Conservation (phyloP, 2,329 filamentous ascomycete genomes). For the Bretziella fagacearum region DNA sequence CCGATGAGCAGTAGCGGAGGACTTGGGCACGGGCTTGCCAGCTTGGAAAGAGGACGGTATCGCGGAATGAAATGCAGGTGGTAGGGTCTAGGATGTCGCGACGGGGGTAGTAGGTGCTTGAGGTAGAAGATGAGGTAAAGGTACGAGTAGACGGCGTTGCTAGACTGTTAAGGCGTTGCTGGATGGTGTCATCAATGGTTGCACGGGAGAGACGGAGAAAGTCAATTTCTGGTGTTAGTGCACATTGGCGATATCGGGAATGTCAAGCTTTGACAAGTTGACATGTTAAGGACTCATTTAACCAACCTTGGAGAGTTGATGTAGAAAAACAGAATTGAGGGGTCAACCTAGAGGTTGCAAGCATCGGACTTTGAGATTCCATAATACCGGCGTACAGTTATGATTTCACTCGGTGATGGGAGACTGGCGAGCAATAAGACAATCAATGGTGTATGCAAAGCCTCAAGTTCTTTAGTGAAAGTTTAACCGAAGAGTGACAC, state of each 20-base stretch:
- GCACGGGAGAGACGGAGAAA: constrained; percentile 76
- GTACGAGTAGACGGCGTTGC: constrained; percentile 52
- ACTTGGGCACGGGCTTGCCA: constrained; percentile 77
- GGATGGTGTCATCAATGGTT: constrained; percentile 82
- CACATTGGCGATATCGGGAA: background rate
- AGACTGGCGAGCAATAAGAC: too few species aligned
- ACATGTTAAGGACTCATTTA: background rate
- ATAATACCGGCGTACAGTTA: background rate
- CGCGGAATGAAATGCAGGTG: constrained; percentile 56
- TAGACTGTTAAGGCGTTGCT: constrained; percentile 81
- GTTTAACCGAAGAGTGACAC: too few species aligned
- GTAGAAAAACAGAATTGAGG: constrained; percentile 68
- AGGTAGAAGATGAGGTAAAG: constrained; percentile 62
- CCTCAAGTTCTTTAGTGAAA: too few species aligned
- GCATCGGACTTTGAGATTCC: background rate
- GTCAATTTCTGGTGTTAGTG: constrained; percentile 34
- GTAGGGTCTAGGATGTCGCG: constrained; percentile 35
- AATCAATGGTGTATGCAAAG: too few species aligned
- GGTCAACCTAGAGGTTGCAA: constrained; percentile 28
- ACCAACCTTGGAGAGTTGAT: constrained; percentile 47
- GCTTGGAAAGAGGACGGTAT: constrained; percentile 65
- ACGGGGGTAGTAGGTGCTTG: constrained; percentile 36
- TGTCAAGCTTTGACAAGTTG: background rate
- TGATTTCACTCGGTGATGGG: background rate
- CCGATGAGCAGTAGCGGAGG: constrained; percentile 72